phyloP scores from a whole-genome alignment of 306 rosid genomes.

The Rosa persica region DNA sequence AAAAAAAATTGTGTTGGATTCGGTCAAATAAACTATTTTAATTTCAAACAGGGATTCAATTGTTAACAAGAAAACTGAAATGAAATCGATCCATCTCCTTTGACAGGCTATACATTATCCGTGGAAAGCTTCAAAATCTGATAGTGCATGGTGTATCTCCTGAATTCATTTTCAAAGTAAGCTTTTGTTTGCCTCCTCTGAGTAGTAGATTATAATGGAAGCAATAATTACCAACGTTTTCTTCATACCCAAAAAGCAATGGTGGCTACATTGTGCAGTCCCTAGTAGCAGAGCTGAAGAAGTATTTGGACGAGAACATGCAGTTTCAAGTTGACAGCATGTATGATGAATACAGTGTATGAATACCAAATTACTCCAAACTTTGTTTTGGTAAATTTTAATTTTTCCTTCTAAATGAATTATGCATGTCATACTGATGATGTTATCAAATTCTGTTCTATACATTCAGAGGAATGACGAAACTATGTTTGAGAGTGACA shows the following conservation, averaged over 20 bases:
- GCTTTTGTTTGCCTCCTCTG: background rate
- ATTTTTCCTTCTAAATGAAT: background rate
- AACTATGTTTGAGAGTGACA: slow-evolving; percentile 34
- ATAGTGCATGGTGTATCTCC: slow-evolving; percentile 57
- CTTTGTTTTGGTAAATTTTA: background rate
- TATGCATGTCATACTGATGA: background rate
- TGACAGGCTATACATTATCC: slow-evolving; percentile 59
- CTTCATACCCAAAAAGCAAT: background rate
- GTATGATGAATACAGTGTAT: slow-evolving; percentile 55
- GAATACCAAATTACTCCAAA: background rate
- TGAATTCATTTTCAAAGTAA: slow-evolving; percentile 59
- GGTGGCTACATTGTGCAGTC: slow-evolving; percentile 28
- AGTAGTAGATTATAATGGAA: no score
- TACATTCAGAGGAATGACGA: slow-evolving; percentile 46
- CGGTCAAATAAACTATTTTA: background rate
- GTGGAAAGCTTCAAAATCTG: slow-evolving; percentile 63
- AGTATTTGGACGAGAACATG: slow-evolving; percentile 36
- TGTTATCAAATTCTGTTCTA: background rate
- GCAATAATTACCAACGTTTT: background rate
- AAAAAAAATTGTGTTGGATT: background rate
- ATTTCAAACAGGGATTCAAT: background rate
- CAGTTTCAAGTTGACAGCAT: slow-evolving; percentile 45
- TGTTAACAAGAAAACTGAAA: background rate
- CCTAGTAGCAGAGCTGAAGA: slow-evolving; percentile 46
- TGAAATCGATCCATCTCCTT: background rate